Evolutionary conservation across 805 yeast species (phyloP).

Genomic region (Brettanomyces sp.): DNA sequence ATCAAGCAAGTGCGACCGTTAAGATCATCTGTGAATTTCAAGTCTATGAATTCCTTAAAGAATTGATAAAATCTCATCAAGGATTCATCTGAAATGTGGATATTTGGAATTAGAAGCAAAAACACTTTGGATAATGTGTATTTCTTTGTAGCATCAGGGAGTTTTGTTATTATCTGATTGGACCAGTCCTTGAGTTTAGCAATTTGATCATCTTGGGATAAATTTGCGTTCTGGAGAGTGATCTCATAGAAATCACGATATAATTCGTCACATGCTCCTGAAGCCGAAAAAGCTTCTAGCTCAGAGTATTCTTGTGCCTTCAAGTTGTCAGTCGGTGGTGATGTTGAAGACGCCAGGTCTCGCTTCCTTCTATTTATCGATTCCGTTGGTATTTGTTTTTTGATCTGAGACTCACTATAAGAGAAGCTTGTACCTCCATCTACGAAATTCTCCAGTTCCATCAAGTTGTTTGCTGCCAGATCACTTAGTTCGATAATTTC

Average conservation of each 20-base stretch:
- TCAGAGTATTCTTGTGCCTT: neutral
- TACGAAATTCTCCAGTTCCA: slow-evolving; percentile 69
- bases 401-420: slow-evolving; percentile 10
- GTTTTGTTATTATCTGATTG: slow-evolving; percentile 35
- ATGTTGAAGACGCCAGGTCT: no score
- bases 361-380: neutral
- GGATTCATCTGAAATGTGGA: slow-evolving; percentile 56
- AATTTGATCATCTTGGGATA: slow-evolving; percentile 26
- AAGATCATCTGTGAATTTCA: slow-evolving; percentile 59
- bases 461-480: slow-evolving; percentile 50
- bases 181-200: slow-evolving; percentile 27
- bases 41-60: slow-evolving; percentile 49
- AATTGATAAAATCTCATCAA: slow-evolving; percentile 37
- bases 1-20: slow-evolving; percentile 71
- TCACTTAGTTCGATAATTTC: slow-evolving; percentile 82
- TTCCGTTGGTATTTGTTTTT: slow-evolving; percentile 2
- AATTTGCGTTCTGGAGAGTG: slow-evolving; percentile 26
- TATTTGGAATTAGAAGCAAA: slow-evolving; percentile 53
- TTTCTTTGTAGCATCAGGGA: slow-evolving; percentile 29
- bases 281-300: neutral
- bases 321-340: no score
- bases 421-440: slow-evolving; percentile 27
- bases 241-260: slow-evolving; percentile 53
- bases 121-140: slow-evolving; percentile 62
- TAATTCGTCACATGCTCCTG: slow-evolving; percentile 47